Evolutionary conservation across 164 flowering plant species (phyloP), one percentile per base, ranked within the genome.

Genomic region (Taxillus chinensis): DNA sequence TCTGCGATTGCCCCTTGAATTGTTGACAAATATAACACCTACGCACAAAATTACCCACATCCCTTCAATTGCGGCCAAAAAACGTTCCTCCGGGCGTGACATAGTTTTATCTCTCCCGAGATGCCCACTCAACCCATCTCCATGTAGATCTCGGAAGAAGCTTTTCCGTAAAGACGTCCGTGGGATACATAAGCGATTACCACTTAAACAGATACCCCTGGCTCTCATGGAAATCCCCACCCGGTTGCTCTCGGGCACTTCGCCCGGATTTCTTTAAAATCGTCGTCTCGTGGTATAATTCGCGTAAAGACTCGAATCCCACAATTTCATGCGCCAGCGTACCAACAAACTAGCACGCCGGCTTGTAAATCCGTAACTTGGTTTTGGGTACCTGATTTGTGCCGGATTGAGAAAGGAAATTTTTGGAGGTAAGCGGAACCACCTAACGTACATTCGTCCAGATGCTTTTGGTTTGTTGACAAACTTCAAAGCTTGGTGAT

Each of bases 61-160:
- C 55, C 17, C 59, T 38, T 40, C 7, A 64, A 17, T 2, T 41
- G 39, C 3, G 67, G 67, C 67, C 60, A 64, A 64, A 5, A 64
- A n/a, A 64, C 8, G 50, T 55, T 14, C 14, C 60, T 42, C 39
- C 67, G 54, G 1, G 5, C 5, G 7, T 7, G 8, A 7, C 15
- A 53, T 7, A 7, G 14, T 54, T 14, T 54, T 54, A 54, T 54
- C 57, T 14, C 57, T 54, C 14, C 13, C 57, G 8, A 54, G n/a
- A 54, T 54, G 57, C 7, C 57, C n/a, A 54, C 13, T 14, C 7
- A 27, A 27, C 27, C 27, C 27, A 27, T 27, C 27, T 27, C 27
- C 27, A 27, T 27, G 27, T 27, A 27, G 2, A 27, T 27, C 27
- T 0, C 27, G n/a, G 27, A 27, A 27, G 27, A 27, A 27, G 27